These are phyloP conservation scores for Sideroxylon spinosum DNA, from an alignment of 179 eudicot species.

Conservation along the genomic window DNA sequence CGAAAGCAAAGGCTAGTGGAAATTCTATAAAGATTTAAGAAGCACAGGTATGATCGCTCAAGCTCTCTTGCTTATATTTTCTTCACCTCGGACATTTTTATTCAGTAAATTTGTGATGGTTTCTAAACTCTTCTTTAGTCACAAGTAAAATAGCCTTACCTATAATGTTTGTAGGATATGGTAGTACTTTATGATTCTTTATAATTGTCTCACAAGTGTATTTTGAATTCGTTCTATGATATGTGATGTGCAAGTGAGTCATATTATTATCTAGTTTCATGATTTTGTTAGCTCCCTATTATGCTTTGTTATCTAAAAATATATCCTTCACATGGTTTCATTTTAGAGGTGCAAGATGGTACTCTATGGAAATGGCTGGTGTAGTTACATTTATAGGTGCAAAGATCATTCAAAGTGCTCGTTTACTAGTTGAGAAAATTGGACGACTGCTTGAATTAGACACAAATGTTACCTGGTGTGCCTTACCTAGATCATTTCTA, in stretches of 20 bases:
- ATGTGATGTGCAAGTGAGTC: constrained; percentile 97
- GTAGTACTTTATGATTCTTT: constrained; percentile 89
- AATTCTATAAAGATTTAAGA: no score
- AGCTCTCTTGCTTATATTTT: constrained; percentile 11
- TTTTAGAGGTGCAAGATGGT: constrained; percentile 98
- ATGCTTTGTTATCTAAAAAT: not conserved
- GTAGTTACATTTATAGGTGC: constrained; percentile 98
- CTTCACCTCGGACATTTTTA: not conserved
- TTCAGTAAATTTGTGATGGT: not conserved
- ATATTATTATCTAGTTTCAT: constrained; percentile 5
- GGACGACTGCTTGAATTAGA: constrained; percentile 96
- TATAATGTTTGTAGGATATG: constrained; percentile 64
- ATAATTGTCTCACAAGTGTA: constrained; percentile 98
- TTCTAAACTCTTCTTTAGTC: not conserved
- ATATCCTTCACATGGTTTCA: constrained; percentile 11
- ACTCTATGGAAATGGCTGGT: constrained; percentile 99
- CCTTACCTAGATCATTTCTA: constrained; percentile 90
- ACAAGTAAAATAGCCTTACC: constrained; percentile 2
- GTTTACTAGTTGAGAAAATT: constrained; percentile 83
- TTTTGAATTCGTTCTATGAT: constrained; percentile 95
- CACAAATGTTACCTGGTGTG: constrained; percentile 90
- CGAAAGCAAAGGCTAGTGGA: no score
- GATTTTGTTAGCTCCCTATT: constrained; percentile 6
- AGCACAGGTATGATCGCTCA: constrained; percentile 64
- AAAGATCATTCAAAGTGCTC: constrained; percentile 95